Percentiles rank a stretch among this genome's conserved stretches.
phyloP scores from a whole-genome alignment of 1,284 basidiomycete species.

The Coriolopsis trogii region DNA sequence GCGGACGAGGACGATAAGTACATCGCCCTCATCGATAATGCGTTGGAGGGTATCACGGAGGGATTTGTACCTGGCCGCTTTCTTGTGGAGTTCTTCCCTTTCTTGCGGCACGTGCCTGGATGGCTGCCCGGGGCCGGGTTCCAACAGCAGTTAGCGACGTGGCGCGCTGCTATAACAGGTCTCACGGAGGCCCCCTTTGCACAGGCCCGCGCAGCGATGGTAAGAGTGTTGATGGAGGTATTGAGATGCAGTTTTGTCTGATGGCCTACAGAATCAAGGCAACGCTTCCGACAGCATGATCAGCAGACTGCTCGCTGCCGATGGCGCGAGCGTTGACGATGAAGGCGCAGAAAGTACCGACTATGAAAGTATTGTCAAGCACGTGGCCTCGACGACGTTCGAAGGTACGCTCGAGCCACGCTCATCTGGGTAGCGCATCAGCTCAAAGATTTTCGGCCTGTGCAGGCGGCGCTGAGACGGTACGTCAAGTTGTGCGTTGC shows the following conservation, averaged over 20 bases:
- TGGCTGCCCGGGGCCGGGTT: slow-evolving; percentile 18
- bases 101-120: slow-evolving; percentile 13
- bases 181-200: not conserved
- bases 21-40: slow-evolving; percentile 10
- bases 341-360: no score
- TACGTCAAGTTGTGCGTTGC: not conserved
- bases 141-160: not conserved
- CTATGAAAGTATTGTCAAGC: no score
- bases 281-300: no score
- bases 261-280: no score
- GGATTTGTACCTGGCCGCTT: slow-evolving; percentile 1
- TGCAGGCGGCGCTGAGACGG: not conserved
- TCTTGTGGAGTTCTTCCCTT: slow-evolving; percentile 12
- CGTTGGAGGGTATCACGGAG: not conserved
- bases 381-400: no score
- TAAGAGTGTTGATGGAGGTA: not conserved
- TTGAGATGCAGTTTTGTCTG: no score
- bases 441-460: no score
- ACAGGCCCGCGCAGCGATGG: not conserved
- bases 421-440: no score
- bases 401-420: no score
- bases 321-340: no score
- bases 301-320: no score
- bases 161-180: not conserved
- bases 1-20: slow-evolving; percentile 10